Evolutionary conservation across 805 yeast species (phyloP).

Genomic region (Starmerella ratchasimensis): DNA sequence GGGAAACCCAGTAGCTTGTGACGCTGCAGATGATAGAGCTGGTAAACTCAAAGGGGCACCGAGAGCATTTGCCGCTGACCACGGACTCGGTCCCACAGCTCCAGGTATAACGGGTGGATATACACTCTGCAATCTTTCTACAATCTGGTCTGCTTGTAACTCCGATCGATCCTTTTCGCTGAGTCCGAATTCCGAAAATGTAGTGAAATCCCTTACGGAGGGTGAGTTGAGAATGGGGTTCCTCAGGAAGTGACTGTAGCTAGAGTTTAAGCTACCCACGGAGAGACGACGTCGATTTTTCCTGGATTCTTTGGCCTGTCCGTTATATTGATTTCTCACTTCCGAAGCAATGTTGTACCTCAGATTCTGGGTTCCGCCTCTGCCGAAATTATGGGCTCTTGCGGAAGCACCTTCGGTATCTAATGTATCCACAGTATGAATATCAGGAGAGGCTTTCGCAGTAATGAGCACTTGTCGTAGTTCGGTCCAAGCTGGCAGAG

Average conservation of each 20-base stretch:
- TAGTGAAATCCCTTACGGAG: conserved; percentile 2
- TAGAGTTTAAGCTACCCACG: conserved; percentile 15
- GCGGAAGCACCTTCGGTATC: no score
- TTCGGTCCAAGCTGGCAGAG: no score
- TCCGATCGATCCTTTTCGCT: conserved; percentile 19
- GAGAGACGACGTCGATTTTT: conserved; percentile 16
- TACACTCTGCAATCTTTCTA: conserved; percentile 11
- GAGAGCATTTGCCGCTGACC: not conserved
- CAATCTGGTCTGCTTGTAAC: conserved; percentile 14
- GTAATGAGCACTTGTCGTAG: no score
- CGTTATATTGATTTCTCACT: no score
- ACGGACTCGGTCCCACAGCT: conserved; percentile 4
- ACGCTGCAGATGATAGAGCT: not conserved
- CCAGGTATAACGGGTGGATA: conserved; percentile 16
- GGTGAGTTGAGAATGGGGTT: conserved; percentile 11
- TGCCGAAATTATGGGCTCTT: no score
- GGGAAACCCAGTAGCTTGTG: not conserved
- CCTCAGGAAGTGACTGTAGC: conserved; percentile 20
- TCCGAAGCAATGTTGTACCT: no score
- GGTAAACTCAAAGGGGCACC: not conserved
- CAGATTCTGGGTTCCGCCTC: no score
- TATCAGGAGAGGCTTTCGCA: no score
- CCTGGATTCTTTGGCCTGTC: no score
- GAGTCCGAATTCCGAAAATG: conserved; percentile 21
- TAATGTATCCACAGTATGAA: no score